Base-by-base conservation (phyloP, 148 eudicot species). In the Mesembryanthemum crystallinum region DNA sequence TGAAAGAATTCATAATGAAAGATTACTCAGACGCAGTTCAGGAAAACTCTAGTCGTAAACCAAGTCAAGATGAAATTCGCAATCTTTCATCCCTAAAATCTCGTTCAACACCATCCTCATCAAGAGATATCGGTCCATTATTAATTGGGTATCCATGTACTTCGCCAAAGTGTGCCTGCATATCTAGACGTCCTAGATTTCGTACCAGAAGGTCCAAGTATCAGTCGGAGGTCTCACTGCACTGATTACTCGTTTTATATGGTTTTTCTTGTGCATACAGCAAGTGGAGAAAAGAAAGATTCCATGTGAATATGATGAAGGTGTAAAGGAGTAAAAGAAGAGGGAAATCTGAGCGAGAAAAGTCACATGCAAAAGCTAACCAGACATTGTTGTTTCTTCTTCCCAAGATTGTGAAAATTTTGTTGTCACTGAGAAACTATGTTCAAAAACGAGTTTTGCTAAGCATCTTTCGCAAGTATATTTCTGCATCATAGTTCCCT, bases 1-100 rank as follows among this genome's bases (percentile, higher is more conserved):
- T 92, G 28, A 84, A 80, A 75, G 87, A 87, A 68, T 82, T 79
- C 73, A 71, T 90, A 8, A 20, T 81, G 59, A 81, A 67, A 71
- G 86, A 47, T 32, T 33, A 45, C 64, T 29, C 45, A 29, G 63
- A n/a, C 54, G 71, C 63, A 70, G 61, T 30, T 29, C 18, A 37
- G 72, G 76, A 64, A 2, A 76, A 20, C 30, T 42, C 39, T 28
- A 45, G 20, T 23, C 61, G 29, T 29, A 30, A 42, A 32, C 78
- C 63, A 57, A 61, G 23, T 24, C 29, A 45, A 47, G 69, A 33
- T 5, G 79, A 76, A n/a, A 32, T 28, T 58, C 42, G 15, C 0
- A 57, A 21, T 29, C n/a, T 42, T 55, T 39, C 79, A 39, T 33
- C 77, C 18, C 45, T 75, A 54, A 30, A 39, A 24, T 75, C 57